Evolutionary conservation across 139 green algal species (phyloP).

Genomic region (Chlamydomonas applanata): DNA sequence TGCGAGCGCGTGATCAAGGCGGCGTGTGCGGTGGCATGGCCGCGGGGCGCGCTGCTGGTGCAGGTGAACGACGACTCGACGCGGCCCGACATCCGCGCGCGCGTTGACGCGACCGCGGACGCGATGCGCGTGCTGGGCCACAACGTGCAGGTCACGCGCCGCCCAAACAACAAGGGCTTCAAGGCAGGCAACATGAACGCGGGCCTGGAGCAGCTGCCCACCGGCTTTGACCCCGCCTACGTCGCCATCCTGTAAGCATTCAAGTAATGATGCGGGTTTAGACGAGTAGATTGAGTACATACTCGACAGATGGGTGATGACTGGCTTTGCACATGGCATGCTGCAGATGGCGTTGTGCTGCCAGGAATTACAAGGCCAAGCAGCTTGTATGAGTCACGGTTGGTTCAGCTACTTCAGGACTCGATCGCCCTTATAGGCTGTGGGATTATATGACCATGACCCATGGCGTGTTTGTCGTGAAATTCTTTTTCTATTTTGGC

Average conservation of each 20-base stretch:
- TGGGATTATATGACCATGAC: too few species aligned
- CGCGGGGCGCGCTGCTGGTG: neutral
- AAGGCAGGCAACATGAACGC: conserved; percentile 79
- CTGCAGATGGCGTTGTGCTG: too few species aligned
- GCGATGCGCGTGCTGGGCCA: conserved; percentile 36
- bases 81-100: conserved; percentile 40
- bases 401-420: too few species aligned
- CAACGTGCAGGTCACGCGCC: conserved; percentile 46
- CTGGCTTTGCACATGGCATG: too few species aligned
- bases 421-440: too few species aligned
- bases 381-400: too few species aligned
- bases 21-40: neutral
- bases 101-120: conserved; percentile 45
- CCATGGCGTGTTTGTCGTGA: too few species aligned
- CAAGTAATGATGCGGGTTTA: too few species aligned
- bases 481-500: too few species aligned
- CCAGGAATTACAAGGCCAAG: too few species aligned
- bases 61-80: conserved; percentile 61
- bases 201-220: conserved; percentile 27
- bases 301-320: too few species aligned
- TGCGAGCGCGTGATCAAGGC: conserved; percentile 31
- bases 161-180: conserved; percentile 68
- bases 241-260: conserved; percentile 41
- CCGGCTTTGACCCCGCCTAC: conserved; percentile 36
- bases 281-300: too few species aligned